Conservation (phyloP, 1,284 basidiomycete genomes). For the Bjerkandera adusta region DNA sequence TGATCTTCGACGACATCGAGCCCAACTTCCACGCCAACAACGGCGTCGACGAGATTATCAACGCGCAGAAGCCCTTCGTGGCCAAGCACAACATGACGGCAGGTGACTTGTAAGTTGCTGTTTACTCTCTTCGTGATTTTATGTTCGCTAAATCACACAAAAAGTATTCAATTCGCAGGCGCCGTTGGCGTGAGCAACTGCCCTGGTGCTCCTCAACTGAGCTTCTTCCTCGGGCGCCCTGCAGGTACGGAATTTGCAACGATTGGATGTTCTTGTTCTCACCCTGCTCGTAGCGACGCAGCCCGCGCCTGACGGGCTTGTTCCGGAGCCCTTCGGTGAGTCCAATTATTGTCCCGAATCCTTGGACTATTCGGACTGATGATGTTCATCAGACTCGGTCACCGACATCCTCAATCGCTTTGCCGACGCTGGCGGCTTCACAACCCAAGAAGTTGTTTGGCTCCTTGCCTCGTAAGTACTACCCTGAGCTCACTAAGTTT, state of each 20-base stretch:
- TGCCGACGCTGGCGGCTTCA: conserved; percentile 25
- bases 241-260: too few relatives aligned
- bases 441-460: conserved; percentile 25
- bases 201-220: conserved; percentile 12
- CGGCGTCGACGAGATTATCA: conserved; percentile 26
- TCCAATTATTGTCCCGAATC: neutral
- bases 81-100: conserved; percentile 21
- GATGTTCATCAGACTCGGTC: conserved; percentile 22
- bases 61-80: conserved; percentile 20
- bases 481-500: conserved; percentile 12
- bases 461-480: conserved; percentile 22
- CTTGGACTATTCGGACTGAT: conserved; percentile 1
- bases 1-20: conserved; percentile 22
- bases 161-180: conserved; percentile 28
- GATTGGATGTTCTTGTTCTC: conserved; percentile 5
- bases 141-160: neutral
- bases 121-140: neutral
- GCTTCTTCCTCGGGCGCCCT: conserved; percentile 5
- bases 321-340: conserved; percentile 31
- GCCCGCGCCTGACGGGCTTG: conserved; percentile 24
- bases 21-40: conserved; percentile 23
- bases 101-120: conserved; percentile 26
- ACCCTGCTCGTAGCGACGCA: conserved; percentile 12
- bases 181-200: conserved; percentile 29
- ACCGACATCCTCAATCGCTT: conserved; percentile 25